phyloP scores from a whole-genome alignment of 2,329 filamentous ascomycete species.

The Cladosporium oxysporum region DNA sequence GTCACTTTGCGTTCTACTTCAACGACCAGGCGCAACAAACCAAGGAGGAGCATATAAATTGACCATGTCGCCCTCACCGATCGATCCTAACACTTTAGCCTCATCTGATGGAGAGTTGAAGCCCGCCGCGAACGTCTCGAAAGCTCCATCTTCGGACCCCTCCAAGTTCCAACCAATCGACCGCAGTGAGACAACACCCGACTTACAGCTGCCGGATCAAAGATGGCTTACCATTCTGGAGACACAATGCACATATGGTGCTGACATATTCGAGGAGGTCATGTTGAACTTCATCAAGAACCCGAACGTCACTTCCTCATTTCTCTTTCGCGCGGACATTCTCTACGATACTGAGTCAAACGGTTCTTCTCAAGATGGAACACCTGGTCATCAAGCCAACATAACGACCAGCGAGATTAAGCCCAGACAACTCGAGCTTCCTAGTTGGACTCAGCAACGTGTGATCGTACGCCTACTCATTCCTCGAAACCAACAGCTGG shows the following conservation, averaged over 20 bases:
- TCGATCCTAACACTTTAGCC: not conserved
- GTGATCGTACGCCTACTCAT: conserved; percentile 75
- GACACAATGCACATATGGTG: conserved; percentile 19
- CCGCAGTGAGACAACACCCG: conserved; percentile 26
- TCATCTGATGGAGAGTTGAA: not conserved
- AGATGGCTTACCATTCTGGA: conserved; percentile 33
- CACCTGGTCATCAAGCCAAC: conserved; percentile 25
- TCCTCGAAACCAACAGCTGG: conserved; percentile 76
- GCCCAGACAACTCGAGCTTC: conserved; percentile 11
- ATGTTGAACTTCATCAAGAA: conserved; percentile 77
- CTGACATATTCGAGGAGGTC: conserved; percentile 60
- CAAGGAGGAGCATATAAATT: not conserved
- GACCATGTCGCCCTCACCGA: conserved; percentile 5
- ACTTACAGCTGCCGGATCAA: conserved; percentile 27
- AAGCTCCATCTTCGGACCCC: conserved; percentile 21
- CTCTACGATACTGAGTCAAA: conserved; percentile 54
- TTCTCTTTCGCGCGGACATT: conserved; percentile 77
- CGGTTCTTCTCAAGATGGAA: conserved; percentile 19
- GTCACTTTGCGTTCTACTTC: not conserved
- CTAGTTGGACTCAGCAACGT: conserved; percentile 53
- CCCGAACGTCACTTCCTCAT: conserved; percentile 76
- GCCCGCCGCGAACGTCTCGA: not conserved
- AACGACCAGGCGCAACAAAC: not conserved
- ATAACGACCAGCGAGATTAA: not conserved
- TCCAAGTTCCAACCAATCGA: conserved; percentile 37